Evolutionary conservation across 306 rosid genomes (phyloP).

Genomic region (Medicago arabica): DNA sequence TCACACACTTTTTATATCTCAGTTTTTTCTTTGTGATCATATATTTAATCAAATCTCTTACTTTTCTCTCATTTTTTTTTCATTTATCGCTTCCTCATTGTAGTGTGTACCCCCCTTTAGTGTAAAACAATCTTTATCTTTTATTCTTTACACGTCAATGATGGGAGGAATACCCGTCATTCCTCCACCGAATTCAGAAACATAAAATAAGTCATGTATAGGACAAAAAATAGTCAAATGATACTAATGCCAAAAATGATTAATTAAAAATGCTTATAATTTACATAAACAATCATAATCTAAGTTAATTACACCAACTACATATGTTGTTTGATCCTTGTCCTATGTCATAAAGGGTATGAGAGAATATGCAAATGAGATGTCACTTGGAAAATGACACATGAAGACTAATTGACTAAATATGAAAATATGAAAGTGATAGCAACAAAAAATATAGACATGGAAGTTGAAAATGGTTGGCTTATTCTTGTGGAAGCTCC

Average conservation of each 20-base stretch:
- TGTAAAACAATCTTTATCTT: constrained; percentile 10
- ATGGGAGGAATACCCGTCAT: constrained; percentile 21
- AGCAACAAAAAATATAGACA: constrained; percentile 40
- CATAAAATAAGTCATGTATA: background rate
- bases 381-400: constrained; percentile 11
- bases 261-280: constrained; percentile 39
- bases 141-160: constrained; percentile 26
- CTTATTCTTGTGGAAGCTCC: constrained; percentile 49
- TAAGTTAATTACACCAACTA: constrained; percentile 18
- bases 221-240: background rate
- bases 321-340: constrained; percentile 12
- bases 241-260: background rate
- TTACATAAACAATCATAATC: constrained; percentile 30
- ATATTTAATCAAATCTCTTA: background rate
- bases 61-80: background rate
- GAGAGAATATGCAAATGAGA: constrained; percentile 31
- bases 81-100: background rate
- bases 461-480: constrained; percentile 38
- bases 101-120: background rate
- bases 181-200: background rate
- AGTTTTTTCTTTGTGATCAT: background rate
- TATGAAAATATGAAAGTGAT: constrained; percentile 46
- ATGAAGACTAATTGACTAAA: constrained; percentile 28
- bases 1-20: background rate
- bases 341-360: constrained; percentile 1